A percentile compares a stretch with the other conserved stretches of the same genome.
phyloP scores from a whole-genome alignment of 352 stramenopile species.

The Pythium sp. region DNA sequence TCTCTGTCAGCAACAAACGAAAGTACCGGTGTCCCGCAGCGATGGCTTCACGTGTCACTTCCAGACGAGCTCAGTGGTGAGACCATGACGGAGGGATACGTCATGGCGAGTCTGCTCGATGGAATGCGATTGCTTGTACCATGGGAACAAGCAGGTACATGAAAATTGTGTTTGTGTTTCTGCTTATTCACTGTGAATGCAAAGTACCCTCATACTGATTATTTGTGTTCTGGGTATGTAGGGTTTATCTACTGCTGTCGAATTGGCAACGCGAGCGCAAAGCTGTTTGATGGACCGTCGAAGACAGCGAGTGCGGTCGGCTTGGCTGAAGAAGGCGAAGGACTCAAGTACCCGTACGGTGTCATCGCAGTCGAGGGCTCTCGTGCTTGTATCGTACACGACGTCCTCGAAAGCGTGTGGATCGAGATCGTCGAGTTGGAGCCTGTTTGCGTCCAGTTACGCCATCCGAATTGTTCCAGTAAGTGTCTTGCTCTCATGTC shows the following conservation, averaged over 20 bases:
- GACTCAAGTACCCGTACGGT: conserved; percentile 39
- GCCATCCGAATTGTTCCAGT: conserved; percentile 50
- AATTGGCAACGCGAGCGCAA: conserved; percentile 28
- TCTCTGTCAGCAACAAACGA: background rate
- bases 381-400: conserved; percentile 38
- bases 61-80: conserved; percentile 27
- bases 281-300: conserved; percentile 38
- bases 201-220: background rate
- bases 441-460: conserved; percentile 39
- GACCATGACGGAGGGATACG: conserved; percentile 31
- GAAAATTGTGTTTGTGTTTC: background rate
- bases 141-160: conserved; percentile 42
- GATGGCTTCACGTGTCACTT: conserved; percentile 58
- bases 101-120: conserved; percentile 53
- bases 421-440: conserved; percentile 46
- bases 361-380: conserved; percentile 30
- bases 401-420: conserved; percentile 49
- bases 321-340: conserved; percentile 27
- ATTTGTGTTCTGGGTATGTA: conserved; percentile 1
- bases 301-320: conserved; percentile 30
- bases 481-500: conserved; percentile 11
- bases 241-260: conserved; percentile 45
- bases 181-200: background rate
- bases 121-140: conserved; percentile 40
- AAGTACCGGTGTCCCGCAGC: conserved; percentile 14